phyloP scores from a whole-genome alignment of 2,329 filamentous ascomycete genomes.

The Colletotrichum neosansevieriae region DNA sequence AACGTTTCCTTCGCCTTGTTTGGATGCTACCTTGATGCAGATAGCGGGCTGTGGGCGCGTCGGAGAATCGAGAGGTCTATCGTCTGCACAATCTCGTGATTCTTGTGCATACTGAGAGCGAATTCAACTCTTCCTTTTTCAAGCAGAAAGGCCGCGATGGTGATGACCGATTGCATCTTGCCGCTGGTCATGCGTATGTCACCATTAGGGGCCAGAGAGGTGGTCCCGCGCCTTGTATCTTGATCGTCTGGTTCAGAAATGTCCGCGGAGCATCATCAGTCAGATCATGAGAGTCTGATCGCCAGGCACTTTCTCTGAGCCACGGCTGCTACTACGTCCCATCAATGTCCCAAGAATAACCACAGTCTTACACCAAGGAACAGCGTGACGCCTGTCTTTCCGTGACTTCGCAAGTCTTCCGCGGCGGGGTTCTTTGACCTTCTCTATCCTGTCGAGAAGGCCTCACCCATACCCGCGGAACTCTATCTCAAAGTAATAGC shows the following conservation, averaged over 20 bases:
- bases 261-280: slow-evolving; percentile 9
- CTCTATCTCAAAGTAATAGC: too few relatives aligned
- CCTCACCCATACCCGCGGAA: not conserved
- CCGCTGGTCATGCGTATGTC: not conserved
- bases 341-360: slow-evolving; percentile 1
- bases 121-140: not conserved
- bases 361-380: not conserved
- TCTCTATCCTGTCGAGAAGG: not conserved
- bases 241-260: slow-evolving; percentile 20
- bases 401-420: not conserved
- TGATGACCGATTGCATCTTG: slow-evolving; percentile 19
- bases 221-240: not conserved
- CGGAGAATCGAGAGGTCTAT: not conserved
- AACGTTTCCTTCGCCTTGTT: slow-evolving; percentile 11
- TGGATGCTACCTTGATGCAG: not conserved
- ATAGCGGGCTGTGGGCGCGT: not conserved
- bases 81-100: not conserved
- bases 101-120: not conserved
- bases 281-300: slow-evolving; percentile 15
- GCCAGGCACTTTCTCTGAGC: not conserved
- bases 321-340: not conserved
- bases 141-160: not conserved
- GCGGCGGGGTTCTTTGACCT: not conserved
- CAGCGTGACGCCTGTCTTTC: not conserved
- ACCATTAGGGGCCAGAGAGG: not conserved